A percentile compares a stretch with the other conserved stretches of the same genome.
phyloP scores from a whole-genome alignment of 2,329 filamentous ascomycete species.

The Pestalotiopsis sp. region DNA sequence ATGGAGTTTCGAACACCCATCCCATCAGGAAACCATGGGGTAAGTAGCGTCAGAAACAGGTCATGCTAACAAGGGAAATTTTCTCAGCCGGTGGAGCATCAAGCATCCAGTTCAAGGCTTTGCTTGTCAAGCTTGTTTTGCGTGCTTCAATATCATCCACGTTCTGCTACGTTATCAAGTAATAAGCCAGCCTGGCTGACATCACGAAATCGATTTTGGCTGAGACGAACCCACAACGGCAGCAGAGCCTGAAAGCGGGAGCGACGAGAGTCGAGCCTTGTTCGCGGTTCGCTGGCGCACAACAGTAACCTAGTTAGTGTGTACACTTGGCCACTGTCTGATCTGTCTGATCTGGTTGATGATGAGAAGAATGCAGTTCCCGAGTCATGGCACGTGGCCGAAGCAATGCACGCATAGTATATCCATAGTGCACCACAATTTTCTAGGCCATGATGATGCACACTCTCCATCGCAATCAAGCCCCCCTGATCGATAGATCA shows the following conservation, averaged over 20 bases:
- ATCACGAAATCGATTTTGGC: constrained; percentile 6
- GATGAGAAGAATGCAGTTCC: background rate
- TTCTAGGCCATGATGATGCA: background rate
- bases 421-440: background rate
- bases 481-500: background rate
- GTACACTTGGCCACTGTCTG: background rate
- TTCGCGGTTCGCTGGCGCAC: background rate
- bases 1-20: background rate
- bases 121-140: background rate
- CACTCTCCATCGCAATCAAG: background rate
- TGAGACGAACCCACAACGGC: background rate
- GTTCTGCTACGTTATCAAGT: constrained; percentile 5
- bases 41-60: background rate
- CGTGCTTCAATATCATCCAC: background rate
- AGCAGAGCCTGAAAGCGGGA: background rate
- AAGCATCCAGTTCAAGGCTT: background rate
- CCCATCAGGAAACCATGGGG: background rate
- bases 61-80: constrained; percentile 7
- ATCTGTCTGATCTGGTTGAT: background rate
- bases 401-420: background rate
- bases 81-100: constrained; percentile 3
- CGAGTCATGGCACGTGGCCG: background rate
- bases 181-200: constrained; percentile 6
- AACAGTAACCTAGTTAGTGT: background rate
- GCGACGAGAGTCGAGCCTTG: background rate